Evolutionary conservation across 2,329 filamentous ascomycete genomes (phyloP), one percentile per base, ranked within the genome.

Genomic region (Escovopsis weberi): DNA sequence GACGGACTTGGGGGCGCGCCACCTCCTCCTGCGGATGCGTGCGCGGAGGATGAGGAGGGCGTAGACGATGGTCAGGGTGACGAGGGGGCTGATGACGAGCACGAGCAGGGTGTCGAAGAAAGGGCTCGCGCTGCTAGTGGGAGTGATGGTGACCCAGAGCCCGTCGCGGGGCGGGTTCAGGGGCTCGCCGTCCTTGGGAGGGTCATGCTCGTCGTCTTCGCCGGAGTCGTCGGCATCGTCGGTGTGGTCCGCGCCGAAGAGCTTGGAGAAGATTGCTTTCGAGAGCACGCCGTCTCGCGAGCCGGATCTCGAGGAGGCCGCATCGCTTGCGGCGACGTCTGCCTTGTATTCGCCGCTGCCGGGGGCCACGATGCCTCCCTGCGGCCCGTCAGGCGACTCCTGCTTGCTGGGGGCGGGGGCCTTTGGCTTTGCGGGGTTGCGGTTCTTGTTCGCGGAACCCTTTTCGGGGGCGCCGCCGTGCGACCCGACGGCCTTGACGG

Each of bases 61-160:
- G 56, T 96, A 96, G 2, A 98, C 89, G 5, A 95, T 80, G 4
- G 86, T 93, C 53, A 98, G 64, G 1, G 91, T 96, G 41, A 96
- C 80, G 12, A 98, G 65, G 7, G 91, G 91, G 55, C 88, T 95
- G 42, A 96, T 80, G 30, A 98, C 87, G n/a, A 98, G 69, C 8
- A 98, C 87, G n/a, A 96, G 70, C 3, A 98, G 72, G 0, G 89
- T 96, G 58, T 98, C 91, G 52, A 96, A 88, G 65, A 98, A 94
- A 0, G 91, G 88, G 52, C 82, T 93, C 5, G 83, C 82, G 48
- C 86, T 89, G 60, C 78, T 89, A 0, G 87, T 88, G 1, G 88
- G 91, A 1, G 86, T 91, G 43, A 98, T 77, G 7, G 91, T 94
- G n/a, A 98, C 86, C 87, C 87, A 96, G 4, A 98, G 74, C 2